These are phyloP conservation scores for Spizellomyces punctatus DNA, from an alignment of 192 early-diverging fungal species.

Conservation along the genomic window DNA sequence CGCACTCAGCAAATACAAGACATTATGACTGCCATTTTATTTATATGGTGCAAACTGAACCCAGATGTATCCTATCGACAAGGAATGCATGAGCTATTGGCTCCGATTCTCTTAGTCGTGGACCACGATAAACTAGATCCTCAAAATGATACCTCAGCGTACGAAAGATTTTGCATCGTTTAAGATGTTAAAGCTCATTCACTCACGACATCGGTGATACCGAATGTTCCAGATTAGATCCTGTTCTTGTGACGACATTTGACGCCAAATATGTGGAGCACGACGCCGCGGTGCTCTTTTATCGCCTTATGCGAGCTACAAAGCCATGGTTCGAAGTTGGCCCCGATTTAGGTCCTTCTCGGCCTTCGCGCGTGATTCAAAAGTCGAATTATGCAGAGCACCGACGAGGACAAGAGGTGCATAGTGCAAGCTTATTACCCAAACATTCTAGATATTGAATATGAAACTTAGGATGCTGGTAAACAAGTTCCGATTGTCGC, in stretches of 20 bases:
- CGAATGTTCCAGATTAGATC: slow-evolving; percentile 11
- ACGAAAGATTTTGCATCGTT: not conserved
- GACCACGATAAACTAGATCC: slow-evolving; percentile 65
- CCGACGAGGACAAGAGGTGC: not conserved
- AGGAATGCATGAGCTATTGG: slow-evolving; percentile 97
- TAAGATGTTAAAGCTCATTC: not conserved
- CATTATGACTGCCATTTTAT: slow-evolving; percentile 77
- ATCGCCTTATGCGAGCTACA: slow-evolving; percentile 75
- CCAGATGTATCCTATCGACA: slow-evolving; percentile 90
- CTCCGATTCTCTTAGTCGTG: slow-evolving; percentile 78
- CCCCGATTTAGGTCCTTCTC: not conserved
- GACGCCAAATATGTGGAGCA: slow-evolving; percentile 81
- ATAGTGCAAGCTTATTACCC: slow-evolving; percentile 1
- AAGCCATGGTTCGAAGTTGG: slow-evolving; percentile 88
- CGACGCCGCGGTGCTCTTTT: slow-evolving; percentile 83
- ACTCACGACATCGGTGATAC: not conserved
- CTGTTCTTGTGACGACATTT: slow-evolving; percentile 51
- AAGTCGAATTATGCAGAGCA: slow-evolving; percentile 20
- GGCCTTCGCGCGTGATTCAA: slow-evolving; percentile 7
- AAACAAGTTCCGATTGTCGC: slow-evolving; percentile 66
- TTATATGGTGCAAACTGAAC: slow-evolving; percentile 91
- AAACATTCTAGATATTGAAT: not conserved
- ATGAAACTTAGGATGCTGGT: not conserved
- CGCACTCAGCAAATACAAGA: slow-evolving; percentile 63
- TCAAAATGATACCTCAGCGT: not conserved